Evolutionary conservation across 495 filamentous ascomycete genomes (phyloP).

Genomic region (Neurospora sp.): DNA sequence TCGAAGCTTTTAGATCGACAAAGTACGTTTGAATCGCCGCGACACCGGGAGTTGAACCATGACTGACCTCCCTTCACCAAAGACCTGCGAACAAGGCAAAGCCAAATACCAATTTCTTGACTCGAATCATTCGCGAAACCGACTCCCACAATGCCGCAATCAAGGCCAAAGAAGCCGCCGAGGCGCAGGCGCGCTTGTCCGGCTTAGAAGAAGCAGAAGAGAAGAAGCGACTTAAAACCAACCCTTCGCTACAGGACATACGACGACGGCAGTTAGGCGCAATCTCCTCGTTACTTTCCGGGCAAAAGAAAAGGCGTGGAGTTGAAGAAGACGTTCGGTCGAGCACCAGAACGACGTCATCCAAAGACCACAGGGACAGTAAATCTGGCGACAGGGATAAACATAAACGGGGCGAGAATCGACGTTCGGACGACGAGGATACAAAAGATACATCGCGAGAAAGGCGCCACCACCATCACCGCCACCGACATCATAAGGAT

Average conservation of each 20-base stretch:
- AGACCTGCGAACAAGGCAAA: slow-evolving; percentile 62
- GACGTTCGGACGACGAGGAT: background rate
- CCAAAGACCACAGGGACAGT: background rate
- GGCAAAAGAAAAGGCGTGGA: slow-evolving; percentile 26
- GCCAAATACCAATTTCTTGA: slow-evolving; percentile 83
- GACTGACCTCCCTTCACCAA: background rate
- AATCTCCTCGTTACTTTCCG: slow-evolving; percentile 41
- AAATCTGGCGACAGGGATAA: background rate
- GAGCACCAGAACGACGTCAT: slow-evolving; percentile 1
- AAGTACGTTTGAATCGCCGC: slow-evolving; percentile 42
- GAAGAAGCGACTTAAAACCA: slow-evolving; percentile 28
- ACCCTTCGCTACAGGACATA: slow-evolving; percentile 32
- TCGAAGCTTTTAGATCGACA: slow-evolving; percentile 54
- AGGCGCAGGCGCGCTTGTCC: slow-evolving; percentile 38
- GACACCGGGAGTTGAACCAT: background rate
- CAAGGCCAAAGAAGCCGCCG: slow-evolving; percentile 66
- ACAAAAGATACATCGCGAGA: background rate
- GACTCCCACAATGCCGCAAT: slow-evolving; percentile 84
- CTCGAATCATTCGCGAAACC: slow-evolving; percentile 79
- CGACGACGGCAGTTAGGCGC: slow-evolving; percentile 41
- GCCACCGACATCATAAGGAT: slow-evolving; percentile 2
- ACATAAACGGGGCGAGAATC: background rate
- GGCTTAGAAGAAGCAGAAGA: slow-evolving; percentile 33
- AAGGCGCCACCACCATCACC: slow-evolving; percentile 1
- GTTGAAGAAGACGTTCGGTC: slow-evolving; percentile 5